Base-by-base conservation (phyloP, 1,284 basidiomycete genomes). In the Phenoliferia sp. region DNA sequence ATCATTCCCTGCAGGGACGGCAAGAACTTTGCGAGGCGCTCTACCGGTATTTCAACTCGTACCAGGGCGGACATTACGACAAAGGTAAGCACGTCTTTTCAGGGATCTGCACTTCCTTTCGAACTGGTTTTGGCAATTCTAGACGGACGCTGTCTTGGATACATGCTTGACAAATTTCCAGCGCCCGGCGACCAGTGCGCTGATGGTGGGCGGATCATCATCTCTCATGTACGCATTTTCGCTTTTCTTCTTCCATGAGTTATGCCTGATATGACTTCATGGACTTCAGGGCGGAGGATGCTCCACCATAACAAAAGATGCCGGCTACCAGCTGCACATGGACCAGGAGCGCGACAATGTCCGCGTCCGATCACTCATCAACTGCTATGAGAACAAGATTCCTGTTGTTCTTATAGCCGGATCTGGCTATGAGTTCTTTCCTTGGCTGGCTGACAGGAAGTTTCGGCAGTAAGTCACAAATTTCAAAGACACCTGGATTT, bases 21-120 rank as follows among this genome's bases (percentile, higher is more conserved):
- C 71, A 73, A 59, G 71, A 73, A 59, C 36, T 73, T 33, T 73
- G 71, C 67, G 71, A 73, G 59, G 59, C 55, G 2, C 32, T 73
- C 1, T n/a, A n/a, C n/a, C 58, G 57, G 3, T 73, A 73, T 54
- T 73, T 62, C 64, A 61, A 63, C 36, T 26, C 59, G 0, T 73
- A 71, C 9, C 71, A 73, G 56, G 71, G 71, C 26, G 71, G 71
- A 0, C 71, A 73, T n/a, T 73, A 66, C 36, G 64, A 65, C 52
- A 28, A 59, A 5, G 59, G 69, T 70, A 31, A 31, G 63, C 15
- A 44, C 39, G 12, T 44, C 22, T 44, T 54, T 33, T 55, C 3
- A 9, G 26, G 26, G 22, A 7, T 1, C 4, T 26, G 3, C 19
- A 28, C 7, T 3, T 3, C 29, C 61, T 17, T 0, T 29, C n/a